These are phyloP conservation scores for Candida bentonensis DNA, from an alignment of 805 yeast species.

Conservation along the genomic window DNA sequence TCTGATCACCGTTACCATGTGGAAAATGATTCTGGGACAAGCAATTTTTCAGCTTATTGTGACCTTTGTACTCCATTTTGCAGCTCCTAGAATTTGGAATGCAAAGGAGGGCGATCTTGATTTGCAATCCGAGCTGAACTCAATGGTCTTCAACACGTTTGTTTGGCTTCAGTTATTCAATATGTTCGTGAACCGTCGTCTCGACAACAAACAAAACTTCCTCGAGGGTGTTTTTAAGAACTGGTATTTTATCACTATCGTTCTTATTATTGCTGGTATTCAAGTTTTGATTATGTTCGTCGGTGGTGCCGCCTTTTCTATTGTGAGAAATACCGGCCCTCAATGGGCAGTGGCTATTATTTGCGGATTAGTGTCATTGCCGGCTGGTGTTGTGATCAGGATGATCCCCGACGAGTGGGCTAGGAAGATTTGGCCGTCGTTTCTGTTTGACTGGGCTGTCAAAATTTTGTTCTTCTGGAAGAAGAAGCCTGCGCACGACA, in stretches of 20 bases:
- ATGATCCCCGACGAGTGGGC: constrained; percentile 74
- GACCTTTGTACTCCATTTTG: constrained; percentile 72
- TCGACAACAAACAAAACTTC: constrained; percentile 76
- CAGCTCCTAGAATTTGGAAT: constrained; percentile 46
- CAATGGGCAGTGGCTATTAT: constrained; percentile 85
- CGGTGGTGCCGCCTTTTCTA: constrained; percentile 91
- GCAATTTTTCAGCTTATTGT: constrained; percentile 61
- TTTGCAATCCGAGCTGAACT: constrained; percentile 47
- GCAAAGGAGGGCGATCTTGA: constrained; percentile 21
- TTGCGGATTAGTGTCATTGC: constrained; percentile 70
- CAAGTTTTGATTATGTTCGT: constrained; percentile 89
- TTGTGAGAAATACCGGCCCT: constrained; percentile 62
- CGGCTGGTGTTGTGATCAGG: constrained; percentile 65
- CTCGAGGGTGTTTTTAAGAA: constrained; percentile 72
- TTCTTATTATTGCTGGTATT: constrained; percentile 60
- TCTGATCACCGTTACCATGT: constrained; percentile 80
- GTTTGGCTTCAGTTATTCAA: constrained; percentile 98
- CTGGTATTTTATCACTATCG: constrained; percentile 64
- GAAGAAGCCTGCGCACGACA: constrained; percentile 9
- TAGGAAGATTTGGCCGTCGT: constrained; percentile 48
- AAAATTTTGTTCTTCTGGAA: constrained; percentile 9
- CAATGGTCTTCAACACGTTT: constrained; percentile 88
- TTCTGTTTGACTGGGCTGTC: constrained; percentile 27
- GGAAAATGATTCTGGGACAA: constrained; percentile 97
- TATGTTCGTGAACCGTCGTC: constrained; percentile 74